These are phyloP conservation scores for Ilex asprella DNA, from an alignment of 257 asterid species.

Conservation along the genomic window DNA sequence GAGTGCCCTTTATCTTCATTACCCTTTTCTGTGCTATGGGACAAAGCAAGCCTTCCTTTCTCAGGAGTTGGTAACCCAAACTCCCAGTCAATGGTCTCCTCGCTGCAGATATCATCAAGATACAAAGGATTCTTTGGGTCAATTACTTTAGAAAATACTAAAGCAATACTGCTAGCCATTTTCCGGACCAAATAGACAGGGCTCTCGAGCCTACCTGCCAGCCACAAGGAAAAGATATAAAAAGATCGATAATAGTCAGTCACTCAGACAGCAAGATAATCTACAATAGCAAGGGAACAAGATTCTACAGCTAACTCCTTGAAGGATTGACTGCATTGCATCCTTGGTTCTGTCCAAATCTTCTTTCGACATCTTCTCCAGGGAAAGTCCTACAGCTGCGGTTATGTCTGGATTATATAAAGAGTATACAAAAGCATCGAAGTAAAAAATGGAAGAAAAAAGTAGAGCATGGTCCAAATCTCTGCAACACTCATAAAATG, in stretches of 20 bases:
- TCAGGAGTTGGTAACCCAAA: constrained; percentile 48
- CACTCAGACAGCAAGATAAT: constrained; percentile 8
- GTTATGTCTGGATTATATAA: constrained; percentile 64
- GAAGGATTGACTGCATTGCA: constrained; percentile 77
- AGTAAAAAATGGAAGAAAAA: constrained; percentile 6
- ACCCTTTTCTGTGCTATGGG: constrained; percentile 26
- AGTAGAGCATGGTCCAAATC: background rate
- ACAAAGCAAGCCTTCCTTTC: constrained; percentile 20
- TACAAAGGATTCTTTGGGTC: constrained; percentile 92
- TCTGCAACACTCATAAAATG: constrained; percentile 7
- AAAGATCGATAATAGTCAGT: constrained; percentile 5
- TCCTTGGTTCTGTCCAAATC: constrained; percentile 78
- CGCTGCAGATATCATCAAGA: constrained; percentile 70
- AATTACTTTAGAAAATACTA: constrained; percentile 70
- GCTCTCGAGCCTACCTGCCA: constrained; percentile 87
- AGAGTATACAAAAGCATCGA: constrained; percentile 26
- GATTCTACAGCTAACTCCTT: constrained; percentile 80
- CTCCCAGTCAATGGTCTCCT: constrained; percentile 80
- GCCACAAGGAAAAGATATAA: constrained; percentile 15
- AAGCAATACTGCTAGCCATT: constrained; percentile 94
- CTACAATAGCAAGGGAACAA: constrained; percentile 14
- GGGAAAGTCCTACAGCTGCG: constrained; percentile 92
- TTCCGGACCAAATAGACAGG: constrained; percentile 74
- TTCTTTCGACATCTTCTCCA: constrained; percentile 86
- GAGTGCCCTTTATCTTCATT: constrained; percentile 23